Base-by-base conservation (phyloP, 177 flowering plant genomes). In the Telopea speciosissima region DNA sequence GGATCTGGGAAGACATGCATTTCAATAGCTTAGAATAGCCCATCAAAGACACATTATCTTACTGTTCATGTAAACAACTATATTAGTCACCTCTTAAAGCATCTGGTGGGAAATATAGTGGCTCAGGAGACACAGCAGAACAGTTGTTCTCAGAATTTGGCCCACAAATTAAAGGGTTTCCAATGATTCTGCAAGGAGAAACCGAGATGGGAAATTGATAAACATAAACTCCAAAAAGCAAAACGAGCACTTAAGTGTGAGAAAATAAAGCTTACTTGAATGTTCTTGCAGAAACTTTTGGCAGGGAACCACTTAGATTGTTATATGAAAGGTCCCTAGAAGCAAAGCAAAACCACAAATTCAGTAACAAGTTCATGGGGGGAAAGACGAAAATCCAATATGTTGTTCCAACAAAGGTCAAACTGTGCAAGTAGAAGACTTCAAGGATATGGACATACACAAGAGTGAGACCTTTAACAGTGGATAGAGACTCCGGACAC, bases 281-380 rank as follows among this genome's bases (percentile, higher is more conserved):
- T 16, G 96, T 93, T 84, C 96, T 88, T 40, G 98, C 89, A 33
- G 96, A 84, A 74, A 96, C 75, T 77, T 86, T 88, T 1, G 96
- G 98, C 83, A 91, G 65, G 54, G 96, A 76, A 76, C 98, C 99
- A 76, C 97, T 93, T 26, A 96, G 73, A 82, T 96, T 91, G 84
- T 96, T 96, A 68, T 79, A 96, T 10, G 98, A 93, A 72, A 96
- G 82, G 74, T 96, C 99, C 83, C 99, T 96, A 78, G 71, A 79
- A 33, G 42, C 33, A 78, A 70, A 33, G 61, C 61, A 52, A 62
- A 69, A 62, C 8, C 23, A 17, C 17, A 61, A 8, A 6, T 31
- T 45, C 63, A 28, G 26, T 64, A 25, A 68, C 11, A 52, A 36
- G 24, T 67, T 62, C 22, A 65, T 70, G 22, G 17, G 17, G 26